These are phyloP conservation scores for Malus hybrid DNA, from an alignment of 331 rosid genomes.

Conservation along the genomic window DNA sequence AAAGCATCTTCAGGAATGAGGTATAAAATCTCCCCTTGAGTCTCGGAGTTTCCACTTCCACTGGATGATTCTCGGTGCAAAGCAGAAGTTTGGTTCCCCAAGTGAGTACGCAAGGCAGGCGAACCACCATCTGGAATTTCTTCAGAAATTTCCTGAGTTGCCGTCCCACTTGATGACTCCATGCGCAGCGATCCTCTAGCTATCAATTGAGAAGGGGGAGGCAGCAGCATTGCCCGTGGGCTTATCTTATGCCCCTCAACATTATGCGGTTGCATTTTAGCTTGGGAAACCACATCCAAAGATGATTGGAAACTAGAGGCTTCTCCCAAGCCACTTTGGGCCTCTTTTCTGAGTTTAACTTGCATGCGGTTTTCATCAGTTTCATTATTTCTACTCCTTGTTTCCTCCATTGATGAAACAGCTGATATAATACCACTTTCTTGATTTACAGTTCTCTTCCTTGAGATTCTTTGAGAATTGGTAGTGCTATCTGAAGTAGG, in stretches of 20 bases:
- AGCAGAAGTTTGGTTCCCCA: constrained; percentile 27
- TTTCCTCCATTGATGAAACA: constrained; percentile 27
- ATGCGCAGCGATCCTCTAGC: constrained; percentile 26
- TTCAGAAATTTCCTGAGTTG: constrained; percentile 25
- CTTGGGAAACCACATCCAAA: constrained; percentile 26
- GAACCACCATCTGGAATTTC: constrained; percentile 42
- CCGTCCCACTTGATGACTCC: constrained; percentile 24
- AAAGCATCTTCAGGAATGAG: constrained; percentile 51
- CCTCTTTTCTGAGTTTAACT: constrained; percentile 26
- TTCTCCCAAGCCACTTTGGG: constrained; percentile 25
- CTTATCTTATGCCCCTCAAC: constrained; percentile 29
- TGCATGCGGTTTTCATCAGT: constrained; percentile 37
- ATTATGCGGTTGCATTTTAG: constrained; percentile 25
- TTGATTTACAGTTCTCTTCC: constrained; percentile 26
- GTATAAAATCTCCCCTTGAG: constrained; percentile 25
- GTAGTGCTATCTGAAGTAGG: constrained; percentile 24
- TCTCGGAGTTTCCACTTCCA: constrained; percentile 27
- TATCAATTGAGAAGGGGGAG: constrained; percentile 50
- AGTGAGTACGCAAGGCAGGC: neutral
- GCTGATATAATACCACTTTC: constrained; percentile 25
- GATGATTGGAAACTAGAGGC: constrained; percentile 32
- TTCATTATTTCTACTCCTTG: constrained; percentile 40
- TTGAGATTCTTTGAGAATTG: constrained; percentile 32
- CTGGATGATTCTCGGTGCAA: constrained; percentile 29
- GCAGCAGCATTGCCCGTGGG: constrained; percentile 32